Conservation (phyloP, 2,329 filamentous ascomycete species). For the Colletotrichum incanum region DNA sequence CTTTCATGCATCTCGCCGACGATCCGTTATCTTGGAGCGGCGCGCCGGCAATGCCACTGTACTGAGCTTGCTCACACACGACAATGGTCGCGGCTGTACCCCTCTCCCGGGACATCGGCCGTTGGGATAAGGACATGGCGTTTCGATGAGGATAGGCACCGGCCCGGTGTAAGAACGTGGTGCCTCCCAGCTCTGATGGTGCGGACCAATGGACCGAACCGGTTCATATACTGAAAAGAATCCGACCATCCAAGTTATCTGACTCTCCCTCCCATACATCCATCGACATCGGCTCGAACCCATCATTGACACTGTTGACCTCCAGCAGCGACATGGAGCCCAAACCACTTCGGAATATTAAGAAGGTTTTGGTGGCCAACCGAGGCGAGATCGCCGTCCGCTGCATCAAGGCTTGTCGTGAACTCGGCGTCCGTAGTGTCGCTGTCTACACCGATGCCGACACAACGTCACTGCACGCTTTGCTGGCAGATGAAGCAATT, state of each 20-base stretch:
- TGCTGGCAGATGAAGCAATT: conserved; percentile 68
- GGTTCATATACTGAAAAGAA: background rate
- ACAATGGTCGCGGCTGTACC: background rate
- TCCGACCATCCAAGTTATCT: background rate
- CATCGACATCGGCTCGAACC: too few species aligned
- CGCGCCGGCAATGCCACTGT: background rate
- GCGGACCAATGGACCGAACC: background rate
- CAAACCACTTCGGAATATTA: conserved; percentile 6
- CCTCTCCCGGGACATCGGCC: background rate
- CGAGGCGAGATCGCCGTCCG: conserved; percentile 72
- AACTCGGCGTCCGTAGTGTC: conserved; percentile 65
- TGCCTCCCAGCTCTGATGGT: background rate
- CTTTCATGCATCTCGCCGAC: background rate
- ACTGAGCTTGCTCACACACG: background rate
- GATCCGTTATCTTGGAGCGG: conserved; percentile 5
- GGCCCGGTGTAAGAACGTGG: background rate
- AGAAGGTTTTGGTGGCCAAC: conserved; percentile 68
- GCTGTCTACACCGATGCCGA: conserved; percentile 73
- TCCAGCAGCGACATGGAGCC: background rate
- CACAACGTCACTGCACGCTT: conserved; percentile 66
- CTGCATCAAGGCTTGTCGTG: conserved; percentile 62
- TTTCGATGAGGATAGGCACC: background rate
- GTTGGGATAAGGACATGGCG: background rate
- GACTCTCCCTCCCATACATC: background rate
- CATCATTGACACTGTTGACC: background rate